Conservation (phyloP, 768 basidiomycete species). For the Hygrophoropsis aurantiaca region DNA sequence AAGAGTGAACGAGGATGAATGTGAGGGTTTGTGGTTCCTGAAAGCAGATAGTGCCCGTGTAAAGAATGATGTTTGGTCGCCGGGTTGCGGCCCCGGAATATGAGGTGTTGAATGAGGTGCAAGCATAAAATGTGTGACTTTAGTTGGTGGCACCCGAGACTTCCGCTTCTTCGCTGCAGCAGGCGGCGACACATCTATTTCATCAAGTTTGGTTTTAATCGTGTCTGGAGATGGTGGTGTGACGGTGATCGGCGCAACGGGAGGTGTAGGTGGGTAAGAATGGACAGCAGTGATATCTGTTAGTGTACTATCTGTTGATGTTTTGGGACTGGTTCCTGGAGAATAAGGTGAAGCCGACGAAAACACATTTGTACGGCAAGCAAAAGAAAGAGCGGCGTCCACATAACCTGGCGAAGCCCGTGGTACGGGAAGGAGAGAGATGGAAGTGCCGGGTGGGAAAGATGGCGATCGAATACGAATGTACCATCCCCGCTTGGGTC, state of each 20-base stretch:
- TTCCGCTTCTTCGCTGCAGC: slow-evolving; percentile 1
- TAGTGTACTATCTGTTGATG: slow-evolving; percentile 24
- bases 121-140: slow-evolving; percentile 52
- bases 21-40: slow-evolving; percentile 51
- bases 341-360: slow-evolving; percentile 18
- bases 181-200: slow-evolving; percentile 9
- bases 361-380: slow-evolving; percentile 46
- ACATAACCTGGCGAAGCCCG: slow-evolving; percentile 45
- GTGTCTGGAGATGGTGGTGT: slow-evolving; percentile 35
- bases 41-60: slow-evolving; percentile 50
- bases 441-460: slow-evolving; percentile 63
- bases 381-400: slow-evolving; percentile 53
- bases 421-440: slow-evolving; percentile 52
- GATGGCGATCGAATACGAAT: slow-evolving; percentile 70
- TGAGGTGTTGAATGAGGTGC: slow-evolving; percentile 43
- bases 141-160: slow-evolving; percentile 13
- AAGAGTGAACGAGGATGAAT: slow-evolving; percentile 64
- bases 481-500: slow-evolving; percentile 83
- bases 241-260: slow-evolving; percentile 29
- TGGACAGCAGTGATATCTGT: slow-evolving; percentile 40
- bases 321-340: slow-evolving; percentile 15
- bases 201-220: slow-evolving; percentile 27
- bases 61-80: slow-evolving; percentile 43
- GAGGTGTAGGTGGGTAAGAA: slow-evolving; percentile 61
- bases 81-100: slow-evolving; percentile 25